Evolutionary conservation across 1,284 basidiomycete genomes (phyloP).

Genomic region (Ustilago curta): DNA sequence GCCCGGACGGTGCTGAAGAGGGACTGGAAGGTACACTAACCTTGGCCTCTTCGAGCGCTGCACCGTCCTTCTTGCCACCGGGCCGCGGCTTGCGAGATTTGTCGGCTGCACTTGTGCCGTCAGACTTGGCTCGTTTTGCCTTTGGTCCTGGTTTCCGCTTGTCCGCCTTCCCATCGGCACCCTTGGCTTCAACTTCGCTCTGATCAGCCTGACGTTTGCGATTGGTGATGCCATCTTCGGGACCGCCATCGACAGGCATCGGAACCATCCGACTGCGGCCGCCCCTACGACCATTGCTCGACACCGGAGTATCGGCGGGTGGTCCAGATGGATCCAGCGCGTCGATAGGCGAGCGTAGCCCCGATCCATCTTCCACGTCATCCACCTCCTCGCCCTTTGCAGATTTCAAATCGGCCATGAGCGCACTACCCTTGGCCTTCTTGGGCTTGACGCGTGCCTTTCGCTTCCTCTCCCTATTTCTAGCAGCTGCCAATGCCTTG

Average conservation of each 20-base stretch:
- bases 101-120: constrained; percentile 26
- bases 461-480: constrained; percentile 66
- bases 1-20: background rate
- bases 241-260: constrained; percentile 4
- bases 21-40: constrained; percentile 4
- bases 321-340: constrained; percentile 22
- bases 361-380: constrained; percentile 53
- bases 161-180: constrained; percentile 21
- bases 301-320: constrained; percentile 5
- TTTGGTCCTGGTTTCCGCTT: constrained; percentile 33
- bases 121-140: constrained; percentile 50
- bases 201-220: constrained; percentile 41
- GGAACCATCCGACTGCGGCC: constrained; percentile 24
- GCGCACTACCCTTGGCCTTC: constrained; percentile 69
- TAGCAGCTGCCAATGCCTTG: constrained; percentile 63
- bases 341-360: constrained; percentile 38
- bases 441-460: constrained; percentile 65
- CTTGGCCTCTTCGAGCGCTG: constrained; percentile 15
- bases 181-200: constrained; percentile 9
- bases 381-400: constrained; percentile 67
- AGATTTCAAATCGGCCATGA: constrained; percentile 67
- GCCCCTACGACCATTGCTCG: constrained; percentile 27
- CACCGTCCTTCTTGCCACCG: constrained; percentile 28
- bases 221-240: constrained; percentile 14
- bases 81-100: constrained; percentile 35